Evolutionary conservation across 2,329 filamentous ascomycete genomes (phyloP), one percentile per base, ranked within the genome.

Genomic region (Parastagonospora avenae): DNA sequence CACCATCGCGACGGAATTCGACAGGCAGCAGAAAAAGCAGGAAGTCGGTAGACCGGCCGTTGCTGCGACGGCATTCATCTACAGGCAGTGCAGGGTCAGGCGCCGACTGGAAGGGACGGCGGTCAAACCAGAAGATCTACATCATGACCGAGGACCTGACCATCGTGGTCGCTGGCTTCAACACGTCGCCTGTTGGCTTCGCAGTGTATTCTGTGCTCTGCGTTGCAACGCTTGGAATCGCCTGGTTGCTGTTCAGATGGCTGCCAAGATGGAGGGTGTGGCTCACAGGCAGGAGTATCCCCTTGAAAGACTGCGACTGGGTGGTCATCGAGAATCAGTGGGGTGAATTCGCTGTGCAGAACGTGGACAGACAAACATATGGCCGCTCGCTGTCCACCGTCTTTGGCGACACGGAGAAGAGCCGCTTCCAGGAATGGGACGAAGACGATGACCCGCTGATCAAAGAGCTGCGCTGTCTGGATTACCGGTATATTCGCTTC

Each of bases 301-400:
- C 90, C 2, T 78, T 99, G 28, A 81, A 82, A 46, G 84, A 89
- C 47, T 94, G 91, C 66, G 82, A 90, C 52, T 99, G 95, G 94
- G 88, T 96, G 37, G 92, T 96, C 27, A 84, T 97, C 57, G 94
- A 97, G 82, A 97, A 99, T 67, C 92, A 97, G 81, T 97, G 94
- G 93, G 89, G 90, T 42, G 93, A 97, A 73, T 89, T 97, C 73
- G 81, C 83, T 10, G 84, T 94, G n/a, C 84, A 96, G 65, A 69
- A 85, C 42, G 81, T 97, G 10, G 80, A 81, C 50, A 78, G 73
- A 40, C 77, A 85, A 59, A 71, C 70, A 8, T 88, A 88, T 66
- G 85, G 82, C 7, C 81, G 83, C 50, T 79, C 83, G n/a, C 73
- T 88, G 35, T 88, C 85, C 2, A 85, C 84, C 0, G 80, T 89